phyloP scores from a whole-genome alignment of 305 asterid species.

The Fraxinus angustifolia region DNA sequence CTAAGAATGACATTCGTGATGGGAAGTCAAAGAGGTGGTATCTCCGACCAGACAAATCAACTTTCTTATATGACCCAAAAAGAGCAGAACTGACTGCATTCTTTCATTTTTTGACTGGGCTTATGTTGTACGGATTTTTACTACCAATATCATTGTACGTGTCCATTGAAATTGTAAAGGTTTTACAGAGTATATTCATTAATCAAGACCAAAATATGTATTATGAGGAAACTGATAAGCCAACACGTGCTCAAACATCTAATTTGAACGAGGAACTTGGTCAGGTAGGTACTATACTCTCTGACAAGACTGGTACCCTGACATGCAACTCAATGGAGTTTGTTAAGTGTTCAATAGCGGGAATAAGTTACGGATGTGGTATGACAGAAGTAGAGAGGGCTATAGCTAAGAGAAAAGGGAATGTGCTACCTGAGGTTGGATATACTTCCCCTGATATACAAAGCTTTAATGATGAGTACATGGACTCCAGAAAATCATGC shows the following conservation, averaged over 20 bases:
- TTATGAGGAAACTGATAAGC: conserved; percentile 67
- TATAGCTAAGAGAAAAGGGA: conserved; percentile 59
- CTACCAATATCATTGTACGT: conserved; percentile 91
- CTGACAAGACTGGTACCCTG: conserved; percentile 95
- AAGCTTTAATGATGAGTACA: conserved; percentile 20
- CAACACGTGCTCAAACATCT: conserved; percentile 88
- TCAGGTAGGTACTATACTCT: conserved; percentile 73
- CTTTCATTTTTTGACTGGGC: conserved; percentile 81
- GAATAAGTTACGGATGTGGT: conserved; percentile 79
- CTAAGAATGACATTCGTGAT: conserved; percentile 47
- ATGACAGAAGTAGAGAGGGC: conserved; percentile 95
- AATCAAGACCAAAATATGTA: conserved; percentile 88
- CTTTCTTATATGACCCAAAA: conserved; percentile 52
- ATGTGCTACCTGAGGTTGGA: conserved; percentile 30
- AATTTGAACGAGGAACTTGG: conserved; percentile 97
- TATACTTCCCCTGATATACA: conserved; percentile 25
- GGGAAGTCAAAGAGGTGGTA: conserved; percentile 78
- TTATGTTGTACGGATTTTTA: conserved; percentile 82
- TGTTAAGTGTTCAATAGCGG: conserved; percentile 84
- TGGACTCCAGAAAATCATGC: conserved; percentile 37
- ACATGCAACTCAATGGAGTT: conserved; percentile 98
- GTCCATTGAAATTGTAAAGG: conserved; percentile 92
- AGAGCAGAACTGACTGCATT: conserved; percentile 59
- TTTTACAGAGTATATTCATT: conserved; percentile 73
- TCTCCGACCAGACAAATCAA: conserved; percentile 65